Base-by-base conservation (phyloP, 352 stramenopile genomes). In the Globisporangium carolinianum region DNA sequence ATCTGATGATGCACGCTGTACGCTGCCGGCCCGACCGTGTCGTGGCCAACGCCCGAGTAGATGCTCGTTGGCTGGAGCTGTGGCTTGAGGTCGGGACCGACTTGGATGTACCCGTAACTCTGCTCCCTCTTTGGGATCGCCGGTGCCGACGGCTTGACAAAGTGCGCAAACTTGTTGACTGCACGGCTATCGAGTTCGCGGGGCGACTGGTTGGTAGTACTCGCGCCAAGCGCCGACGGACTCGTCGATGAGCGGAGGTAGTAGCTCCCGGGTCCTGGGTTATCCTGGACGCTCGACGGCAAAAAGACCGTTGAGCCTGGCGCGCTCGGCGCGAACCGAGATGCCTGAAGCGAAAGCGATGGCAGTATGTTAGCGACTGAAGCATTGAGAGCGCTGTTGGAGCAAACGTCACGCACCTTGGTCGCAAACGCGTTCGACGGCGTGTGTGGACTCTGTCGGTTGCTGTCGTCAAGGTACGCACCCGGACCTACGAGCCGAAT, bases 41-140 rank as follows among this genome's bases (percentile, higher is more conserved):
- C 82, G 4, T 88, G 62, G 0, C 79, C 82, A 10, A 91, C 51
- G 14, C 82, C 82, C 2, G 82, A 86, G 67, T 89, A 91, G 50
- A 86, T 77, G 36, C 15, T 55, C 3, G 61, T 53, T 0, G 82
- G 76, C 37, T 77, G 69, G 12, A 63, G 55, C 47, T 88, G 79
- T 6, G 68, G 61, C 12, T 68, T 62, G 7, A 89, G 66, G 8
- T 82, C 68, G 5, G 62, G 18, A 47, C 81, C 58, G 32, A 68
- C 70, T 37, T 73, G 64, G 10, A 83, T 59, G 63, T 91, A 90
- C 9, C 82, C 82, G 58, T 88, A 89, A 53, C 79, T 87, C 59
- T 91, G 82, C 10, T 87, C 77, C 52, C 77, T 83, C 49, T 76
- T 75, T 3, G 82, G 82, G 51, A 91, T 91, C 8, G 82, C 75